Base-by-base conservation (phyloP, 176 grass and related monocot species). In the Oryza punctata region DNA sequence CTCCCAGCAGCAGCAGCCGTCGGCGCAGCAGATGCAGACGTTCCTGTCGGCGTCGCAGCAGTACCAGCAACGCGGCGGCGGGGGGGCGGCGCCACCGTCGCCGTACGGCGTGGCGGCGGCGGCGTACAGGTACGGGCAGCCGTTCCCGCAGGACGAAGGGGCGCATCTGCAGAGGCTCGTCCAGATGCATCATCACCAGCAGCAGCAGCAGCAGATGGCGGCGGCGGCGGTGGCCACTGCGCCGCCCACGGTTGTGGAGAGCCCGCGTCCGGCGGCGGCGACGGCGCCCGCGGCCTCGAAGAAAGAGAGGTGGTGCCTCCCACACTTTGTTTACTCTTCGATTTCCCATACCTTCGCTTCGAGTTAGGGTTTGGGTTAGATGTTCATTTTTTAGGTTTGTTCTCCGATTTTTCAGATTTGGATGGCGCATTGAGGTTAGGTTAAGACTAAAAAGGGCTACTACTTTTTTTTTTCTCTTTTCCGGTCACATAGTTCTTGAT, bases 161-260 rank as follows among this genome's bases (percentile, higher is more conserved):
- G 79, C 72, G 25, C 93, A 88, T 47, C 90, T 83, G 59, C 90
- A 88, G 87, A 81, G 86, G 82, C 82, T 89, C 8, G 71, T 89
- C 5, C 92, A 90, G 50, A 80, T 88, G 25, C 78, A 73, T 7
- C 81, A 79, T 30, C 76, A 84, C 5, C 89, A 78, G 3, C 76
- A 68, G 4, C 29, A 83, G 14, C 80, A 86, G 49, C 81, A 84
- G 76, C 27, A 68, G 72, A 66, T 78, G 13, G 64, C 64, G 2
- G 75, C 69, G 0, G 86, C 63, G 7, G 75, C 72, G 1, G 65
- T 75, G 44, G 84, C 76, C 0, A 59, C 84, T 24, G 85, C 68
- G 7, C 45, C 45, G 45, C 52, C 81, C 47, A 28, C 82, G 3
- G 60, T 64, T 1, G 84, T 5, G 25, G 90, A 88, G 81, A 88